Percentiles rank a stretch among this genome's conserved stretches.
Conservation (phyloP, 345 rosid genomes). For the Raphanus raphanistrum region DNA sequence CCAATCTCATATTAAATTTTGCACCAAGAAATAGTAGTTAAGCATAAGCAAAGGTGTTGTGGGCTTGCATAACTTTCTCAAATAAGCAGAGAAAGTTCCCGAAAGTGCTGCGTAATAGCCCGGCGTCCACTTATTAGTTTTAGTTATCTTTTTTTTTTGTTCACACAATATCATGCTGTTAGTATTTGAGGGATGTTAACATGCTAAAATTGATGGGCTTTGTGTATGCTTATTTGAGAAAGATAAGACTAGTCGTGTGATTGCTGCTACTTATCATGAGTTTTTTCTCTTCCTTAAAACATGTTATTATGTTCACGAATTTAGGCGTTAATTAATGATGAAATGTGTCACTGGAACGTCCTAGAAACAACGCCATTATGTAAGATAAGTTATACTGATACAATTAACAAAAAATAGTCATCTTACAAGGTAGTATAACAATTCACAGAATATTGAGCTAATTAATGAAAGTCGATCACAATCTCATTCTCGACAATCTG, state of each 20-base stretch:
- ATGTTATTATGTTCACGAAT: not conserved
- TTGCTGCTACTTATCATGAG: not conserved
- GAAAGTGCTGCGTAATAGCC: not conserved
- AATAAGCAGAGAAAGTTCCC: not conserved
- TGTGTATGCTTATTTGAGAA: not conserved
- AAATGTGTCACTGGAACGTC: too few species aligned
- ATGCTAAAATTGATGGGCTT: too few species aligned
- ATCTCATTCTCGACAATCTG: not conserved
- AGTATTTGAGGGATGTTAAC: too few species aligned
- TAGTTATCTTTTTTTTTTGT: too few species aligned
- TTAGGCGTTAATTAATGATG: not conserved
- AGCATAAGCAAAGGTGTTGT: not conserved
- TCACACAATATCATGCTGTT: too few species aligned
- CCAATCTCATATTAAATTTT: slow-evolving; percentile 35
- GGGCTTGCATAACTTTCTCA: not conserved
- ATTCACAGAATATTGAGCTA: not conserved
- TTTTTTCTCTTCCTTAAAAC: not conserved
- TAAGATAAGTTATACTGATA: not conserved
- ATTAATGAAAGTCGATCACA: not conserved
- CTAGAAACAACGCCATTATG: not conserved
- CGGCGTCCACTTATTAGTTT: too few species aligned
- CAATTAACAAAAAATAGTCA: not conserved
- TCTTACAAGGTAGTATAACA: not conserved
- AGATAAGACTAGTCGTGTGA: slow-evolving; percentile 22
- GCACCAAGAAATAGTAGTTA: too few species aligned